These are phyloP conservation scores for Talaromyces sp. DNA, from an alignment of 2,329 filamentous ascomycete genomes.

Conservation along the genomic window DNA sequence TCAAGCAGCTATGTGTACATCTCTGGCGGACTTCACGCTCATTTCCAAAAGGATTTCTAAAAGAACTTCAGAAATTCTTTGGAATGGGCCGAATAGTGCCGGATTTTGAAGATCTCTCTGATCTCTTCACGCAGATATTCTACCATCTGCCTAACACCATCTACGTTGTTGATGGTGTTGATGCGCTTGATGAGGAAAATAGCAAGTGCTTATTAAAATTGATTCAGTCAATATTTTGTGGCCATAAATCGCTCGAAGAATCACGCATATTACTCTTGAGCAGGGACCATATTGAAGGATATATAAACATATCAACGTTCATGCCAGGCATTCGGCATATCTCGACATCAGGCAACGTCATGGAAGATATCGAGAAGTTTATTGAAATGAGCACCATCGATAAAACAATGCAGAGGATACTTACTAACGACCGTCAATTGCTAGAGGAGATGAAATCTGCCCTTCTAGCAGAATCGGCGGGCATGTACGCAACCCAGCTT, in stretches of 20 bases:
- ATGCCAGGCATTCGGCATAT: constrained; percentile 22
- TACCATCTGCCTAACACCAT: constrained; percentile 16
- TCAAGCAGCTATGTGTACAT: constrained; percentile 22
- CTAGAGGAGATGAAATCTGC: constrained; percentile 7
- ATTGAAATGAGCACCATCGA: constrained; percentile 23
- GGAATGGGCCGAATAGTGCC: constrained; percentile 19
- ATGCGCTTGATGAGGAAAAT: constrained; percentile 17
- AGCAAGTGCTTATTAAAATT: constrained; percentile 13
- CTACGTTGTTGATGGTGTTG: constrained; percentile 24
- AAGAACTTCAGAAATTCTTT: constrained; percentile 19
- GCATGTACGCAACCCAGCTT: constrained; percentile 1
- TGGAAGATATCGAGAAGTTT: constrained; percentile 22
- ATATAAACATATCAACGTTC: constrained; percentile 20
- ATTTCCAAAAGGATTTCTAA: constrained; percentile 9
- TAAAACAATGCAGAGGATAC: constrained; percentile 20
- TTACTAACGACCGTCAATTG: constrained; percentile 20
- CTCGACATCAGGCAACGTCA: constrained; percentile 22
- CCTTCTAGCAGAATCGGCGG: constrained; percentile 5
- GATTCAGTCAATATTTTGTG: constrained; percentile 17
- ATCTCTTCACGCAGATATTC: constrained; percentile 20
- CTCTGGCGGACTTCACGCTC: neutral
- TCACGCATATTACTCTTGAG: constrained; percentile 22
- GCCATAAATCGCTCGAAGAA: neutral
- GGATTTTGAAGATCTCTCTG: constrained; percentile 21
- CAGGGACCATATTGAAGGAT: constrained; percentile 24